Evolutionary conservation across 2,329 filamentous ascomycete genomes (phyloP).

Genomic region (Albophoma yamanashiensis): DNA sequence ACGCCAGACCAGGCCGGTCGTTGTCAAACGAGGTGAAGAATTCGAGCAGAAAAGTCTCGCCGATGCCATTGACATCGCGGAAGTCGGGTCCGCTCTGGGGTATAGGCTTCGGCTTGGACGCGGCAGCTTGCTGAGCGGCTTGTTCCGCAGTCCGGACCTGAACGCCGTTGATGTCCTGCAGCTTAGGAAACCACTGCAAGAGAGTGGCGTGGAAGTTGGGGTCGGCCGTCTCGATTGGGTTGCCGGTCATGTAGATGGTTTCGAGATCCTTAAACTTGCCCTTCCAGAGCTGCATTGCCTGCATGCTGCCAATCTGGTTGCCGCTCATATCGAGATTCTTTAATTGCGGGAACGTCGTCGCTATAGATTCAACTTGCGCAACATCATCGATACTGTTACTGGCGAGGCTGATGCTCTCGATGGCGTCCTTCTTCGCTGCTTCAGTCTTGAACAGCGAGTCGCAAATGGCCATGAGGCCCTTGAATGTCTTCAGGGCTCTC

Average conservation of each 20-base stretch:
- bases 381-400: slow-evolving; percentile 71
- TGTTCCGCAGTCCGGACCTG: slow-evolving; percentile 66
- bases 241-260: slow-evolving; percentile 68
- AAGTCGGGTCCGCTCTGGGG: slow-evolving; percentile 57
- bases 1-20: slow-evolving; percentile 52
- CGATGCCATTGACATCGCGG: slow-evolving; percentile 62
- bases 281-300: slow-evolving; percentile 64
- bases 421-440: slow-evolving; percentile 63
- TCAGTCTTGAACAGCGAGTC: slow-evolving; percentile 63
- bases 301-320: slow-evolving; percentile 63
- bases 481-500: slow-evolving; percentile 78
- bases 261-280: slow-evolving; percentile 69
- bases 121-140: slow-evolving; percentile 42
- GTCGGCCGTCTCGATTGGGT: slow-evolving; percentile 55
- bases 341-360: slow-evolving; percentile 72
- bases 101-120: slow-evolving; percentile 44
- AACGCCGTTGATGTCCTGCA: slow-evolving; percentile 65
- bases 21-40: slow-evolving; percentile 68
- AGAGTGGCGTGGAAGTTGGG: slow-evolving; percentile 58
- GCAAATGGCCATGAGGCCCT: slow-evolving; percentile 80
- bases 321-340: slow-evolving; percentile 82
- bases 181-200: slow-evolving; percentile 70
- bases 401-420: slow-evolving; percentile 72
- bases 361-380: slow-evolving; percentile 59
- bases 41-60: slow-evolving; percentile 62